Base-by-base conservation (phyloP, 2,329 filamentous ascomycete species). In the Microthyrium microscopicum region DNA sequence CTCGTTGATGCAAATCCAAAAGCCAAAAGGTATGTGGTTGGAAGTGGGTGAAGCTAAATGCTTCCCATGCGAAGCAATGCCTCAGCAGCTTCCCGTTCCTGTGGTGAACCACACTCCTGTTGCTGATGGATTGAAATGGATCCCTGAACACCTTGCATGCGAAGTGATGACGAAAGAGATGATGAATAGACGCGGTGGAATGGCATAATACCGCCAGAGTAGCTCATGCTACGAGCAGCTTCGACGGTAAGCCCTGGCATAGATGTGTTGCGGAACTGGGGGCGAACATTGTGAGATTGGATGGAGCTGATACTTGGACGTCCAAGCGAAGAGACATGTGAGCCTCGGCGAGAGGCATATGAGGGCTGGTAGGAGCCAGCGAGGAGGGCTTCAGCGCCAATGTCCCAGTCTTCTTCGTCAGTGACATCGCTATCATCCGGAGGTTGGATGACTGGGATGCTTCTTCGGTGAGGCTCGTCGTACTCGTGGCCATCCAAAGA, bases 321-420 rank as follows among this genome's bases (percentile, higher is more conserved):
- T 55, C 55, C 42, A 54, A 55, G 42, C 54, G 49, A n/a, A n/a
- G n/a, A n/a, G 42, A 36, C 49, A 45, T 41, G 49, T 20, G 29
- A n/a, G 30, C 26, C 20, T 17, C 18, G 20, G 20, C 16, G n/a
- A 29, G 33, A 17, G 9, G 34, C 16, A 15, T 21, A 26, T 17
- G 17, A 22, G 27, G 17, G 15, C 55, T 65, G 75, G 57, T 85
- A n/a, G n/a, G n/a, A n/a, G n/a, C n/a, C n/a, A n/a, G n/a, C n/a
- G n/a, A n/a, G 75, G 44, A 94, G 68, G 42, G 82, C 81, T 35
- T 79, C 83, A 20, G 85, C 82, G 35, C 84, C 87, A 40, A 93
- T 78, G 29, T 80, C 82, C 85, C 87, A 94, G 56, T 95, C 85
- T 56, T 95, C 87, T 51, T 94, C 83, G 51, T 95, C 89, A 17